Percentiles rank a stretch among this genome's conserved stretches.
These are phyloP conservation scores for Ramalina intermedia DNA, from an alignment of 495 filamentous ascomycete species.

Conservation along the genomic window DNA sequence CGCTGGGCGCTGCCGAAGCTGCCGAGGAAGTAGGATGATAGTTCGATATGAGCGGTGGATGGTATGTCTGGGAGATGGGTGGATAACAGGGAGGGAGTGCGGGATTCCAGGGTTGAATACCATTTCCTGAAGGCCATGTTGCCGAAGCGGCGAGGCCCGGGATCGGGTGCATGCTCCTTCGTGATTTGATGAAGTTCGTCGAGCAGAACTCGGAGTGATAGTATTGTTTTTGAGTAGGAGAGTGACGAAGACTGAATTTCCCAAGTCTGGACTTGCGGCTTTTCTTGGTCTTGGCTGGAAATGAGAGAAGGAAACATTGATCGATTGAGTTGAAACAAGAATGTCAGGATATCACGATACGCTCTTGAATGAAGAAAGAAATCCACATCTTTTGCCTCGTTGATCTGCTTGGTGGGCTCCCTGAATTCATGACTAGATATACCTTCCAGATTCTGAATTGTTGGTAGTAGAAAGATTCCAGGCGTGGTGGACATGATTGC, in stretches of 20 bases:
- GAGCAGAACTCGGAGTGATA: conserved; percentile 47
- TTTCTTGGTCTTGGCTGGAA: conserved; percentile 8
- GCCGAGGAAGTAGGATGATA: conserved; percentile 68
- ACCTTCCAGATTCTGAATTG: conserved; percentile 12
- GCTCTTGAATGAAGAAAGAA: conserved; percentile 64
- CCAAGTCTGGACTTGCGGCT: conserved; percentile 36
- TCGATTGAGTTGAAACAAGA: conserved; percentile 77
- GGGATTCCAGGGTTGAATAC: conserved; percentile 51
- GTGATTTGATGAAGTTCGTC: conserved; percentile 48
- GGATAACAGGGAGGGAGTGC: conserved; percentile 41
- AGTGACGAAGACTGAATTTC: conserved; percentile 32
- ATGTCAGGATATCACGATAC: conserved; percentile 73
- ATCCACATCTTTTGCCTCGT: conserved; percentile 63
- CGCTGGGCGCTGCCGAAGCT: conserved; percentile 80
- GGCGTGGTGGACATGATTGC: no score
- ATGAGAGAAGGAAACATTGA: conserved; percentile 61
- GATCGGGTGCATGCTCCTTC: conserved; percentile 66
- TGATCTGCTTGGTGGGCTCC: conserved; percentile 58
- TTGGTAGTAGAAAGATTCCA: background rate
- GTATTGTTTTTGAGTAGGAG: conserved; percentile 44
- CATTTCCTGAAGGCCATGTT: conserved; percentile 81
- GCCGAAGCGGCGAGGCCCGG: conserved; percentile 77
- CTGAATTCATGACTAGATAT: conserved; percentile 29
- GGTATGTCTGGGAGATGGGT: conserved; percentile 43
- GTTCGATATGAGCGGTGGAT: conserved; percentile 43